Evolutionary conservation across 176 grass and related monocot genomes (phyloP).

Genomic region (Avena eriantha): DNA sequence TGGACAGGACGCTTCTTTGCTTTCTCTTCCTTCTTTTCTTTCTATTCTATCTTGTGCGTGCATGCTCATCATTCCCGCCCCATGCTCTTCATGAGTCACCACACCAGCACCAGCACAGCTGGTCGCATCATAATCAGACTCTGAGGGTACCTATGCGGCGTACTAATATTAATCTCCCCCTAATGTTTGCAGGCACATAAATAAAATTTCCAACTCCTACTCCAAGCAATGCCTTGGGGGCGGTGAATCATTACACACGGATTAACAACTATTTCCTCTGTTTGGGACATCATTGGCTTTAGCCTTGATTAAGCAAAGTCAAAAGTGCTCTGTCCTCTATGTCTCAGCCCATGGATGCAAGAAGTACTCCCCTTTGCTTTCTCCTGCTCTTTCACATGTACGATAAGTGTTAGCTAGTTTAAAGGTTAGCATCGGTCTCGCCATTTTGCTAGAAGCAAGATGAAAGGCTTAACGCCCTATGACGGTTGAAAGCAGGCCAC

Average conservation of each 20-base stretch:
- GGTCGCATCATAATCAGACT: constrained; percentile 27
- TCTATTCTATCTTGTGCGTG: constrained; percentile 39
- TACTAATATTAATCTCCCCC: background rate
- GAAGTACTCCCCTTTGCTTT: constrained; percentile 29
- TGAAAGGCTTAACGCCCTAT: no score
- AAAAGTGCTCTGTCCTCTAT: constrained; percentile 26
- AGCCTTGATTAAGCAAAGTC: constrained; percentile 48
- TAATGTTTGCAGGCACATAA: background rate
- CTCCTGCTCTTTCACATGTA: background rate
- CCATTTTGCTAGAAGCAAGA: no score
- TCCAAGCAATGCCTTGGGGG: background rate
- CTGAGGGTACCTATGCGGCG: background rate
- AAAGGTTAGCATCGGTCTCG: no score
- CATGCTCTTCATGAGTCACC: constrained; percentile 28
- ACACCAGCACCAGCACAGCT: background rate
- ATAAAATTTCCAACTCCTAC: background rate
- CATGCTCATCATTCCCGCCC: constrained; percentile 49
- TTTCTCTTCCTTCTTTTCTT: constrained; percentile 24
- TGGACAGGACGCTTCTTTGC: constrained; percentile 37
- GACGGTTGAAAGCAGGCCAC: no score
- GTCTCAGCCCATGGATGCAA: constrained; percentile 12
- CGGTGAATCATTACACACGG: constrained; percentile 32
- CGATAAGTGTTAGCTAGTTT: no score
- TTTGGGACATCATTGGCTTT: constrained; percentile 52
- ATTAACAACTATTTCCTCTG: constrained; percentile 36